A percentile compares a stretch with the other conserved stretches of the same genome.
Evolutionary conservation across 768 basidiomycete genomes (phyloP).

Genomic region (Ramaria rubella): DNA sequence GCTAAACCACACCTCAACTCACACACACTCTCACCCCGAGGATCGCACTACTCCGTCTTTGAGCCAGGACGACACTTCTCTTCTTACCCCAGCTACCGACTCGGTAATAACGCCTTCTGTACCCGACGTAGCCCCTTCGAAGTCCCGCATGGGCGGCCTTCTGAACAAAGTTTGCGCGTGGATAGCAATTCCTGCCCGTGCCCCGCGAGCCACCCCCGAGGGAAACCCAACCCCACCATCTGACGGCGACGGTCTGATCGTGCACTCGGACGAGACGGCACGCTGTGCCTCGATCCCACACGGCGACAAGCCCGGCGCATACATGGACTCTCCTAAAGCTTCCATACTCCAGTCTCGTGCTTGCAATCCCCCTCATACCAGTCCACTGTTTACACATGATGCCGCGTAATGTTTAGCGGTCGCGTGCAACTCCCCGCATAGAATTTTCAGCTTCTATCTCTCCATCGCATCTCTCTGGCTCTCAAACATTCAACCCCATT

Average conservation of each 20-base stretch:
- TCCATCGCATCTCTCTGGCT: background rate
- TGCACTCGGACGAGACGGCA: background rate
- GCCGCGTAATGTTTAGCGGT: background rate
- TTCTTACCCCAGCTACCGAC: conserved; percentile 7
- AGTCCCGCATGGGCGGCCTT: background rate
- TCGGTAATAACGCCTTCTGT: conserved; percentile 1
- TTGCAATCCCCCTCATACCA: background rate
- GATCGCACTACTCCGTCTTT: background rate
- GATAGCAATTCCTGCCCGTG: background rate
- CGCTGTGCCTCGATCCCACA: background rate
- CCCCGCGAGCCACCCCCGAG: background rate
- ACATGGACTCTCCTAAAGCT: background rate
- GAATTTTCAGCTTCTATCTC: background rate
- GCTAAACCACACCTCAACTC: conserved; percentile 23
- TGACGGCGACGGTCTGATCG: background rate
- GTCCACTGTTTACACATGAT: background rate
- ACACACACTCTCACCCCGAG: conserved; percentile 21
- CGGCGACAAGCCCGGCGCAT: background rate
- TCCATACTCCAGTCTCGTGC: background rate
- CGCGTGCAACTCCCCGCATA: background rate
- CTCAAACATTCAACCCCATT: background rate
- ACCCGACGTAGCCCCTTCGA: background rate
- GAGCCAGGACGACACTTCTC: conserved; percentile 3
- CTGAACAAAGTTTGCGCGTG: conserved; percentile 1
- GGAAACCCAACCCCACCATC: background rate